phyloP scores from a whole-genome alignment of 225 moss, liverwort and hornwort genomes.

The Takakia lepidozioides region DNA sequence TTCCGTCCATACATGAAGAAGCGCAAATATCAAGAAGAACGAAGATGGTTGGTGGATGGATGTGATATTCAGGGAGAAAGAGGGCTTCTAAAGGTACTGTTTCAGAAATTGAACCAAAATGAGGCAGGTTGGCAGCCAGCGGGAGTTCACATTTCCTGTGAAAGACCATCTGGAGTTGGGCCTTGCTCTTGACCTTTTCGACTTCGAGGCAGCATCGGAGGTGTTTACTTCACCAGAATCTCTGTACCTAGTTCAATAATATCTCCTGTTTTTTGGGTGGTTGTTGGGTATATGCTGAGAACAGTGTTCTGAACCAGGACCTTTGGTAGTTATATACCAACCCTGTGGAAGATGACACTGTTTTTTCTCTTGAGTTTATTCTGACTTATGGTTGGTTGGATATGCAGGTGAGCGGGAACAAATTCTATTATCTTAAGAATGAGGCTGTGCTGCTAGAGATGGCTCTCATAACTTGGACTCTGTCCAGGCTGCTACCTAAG shows the following conservation, averaged over 20 bases:
- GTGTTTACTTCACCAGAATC: constrained; percentile 27
- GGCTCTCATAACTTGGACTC: constrained; percentile 93
- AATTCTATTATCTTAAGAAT: constrained; percentile 97
- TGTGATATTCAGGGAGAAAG: too few species aligned
- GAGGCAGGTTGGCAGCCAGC: constrained; percentile 70
- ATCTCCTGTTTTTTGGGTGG: too few species aligned
- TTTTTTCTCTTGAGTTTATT: too few species aligned
- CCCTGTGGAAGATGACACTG: too few species aligned
- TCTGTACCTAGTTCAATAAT: too few species aligned
- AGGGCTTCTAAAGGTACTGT: background rate
- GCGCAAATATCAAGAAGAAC: too few species aligned
- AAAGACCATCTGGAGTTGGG: constrained; percentile 85
- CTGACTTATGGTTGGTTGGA: too few species aligned
- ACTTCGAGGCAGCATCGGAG: constrained; percentile 90
- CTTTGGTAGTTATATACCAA: too few species aligned
- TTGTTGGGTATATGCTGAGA: too few species aligned
- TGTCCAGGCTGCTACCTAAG: constrained; percentile 58
- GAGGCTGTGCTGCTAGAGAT: constrained; percentile 97
- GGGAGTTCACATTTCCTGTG: constrained; percentile 58
- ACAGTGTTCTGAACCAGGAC: too few species aligned
- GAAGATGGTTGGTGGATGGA: background rate
- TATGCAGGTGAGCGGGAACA: constrained; percentile 93
- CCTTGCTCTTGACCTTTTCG: constrained; percentile 82
- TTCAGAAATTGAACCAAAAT: constrained; percentile 10
- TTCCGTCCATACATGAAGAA: too few species aligned